phyloP scores from a whole-genome alignment of 106 monocot species.

The Cymbidium sinense region DNA sequence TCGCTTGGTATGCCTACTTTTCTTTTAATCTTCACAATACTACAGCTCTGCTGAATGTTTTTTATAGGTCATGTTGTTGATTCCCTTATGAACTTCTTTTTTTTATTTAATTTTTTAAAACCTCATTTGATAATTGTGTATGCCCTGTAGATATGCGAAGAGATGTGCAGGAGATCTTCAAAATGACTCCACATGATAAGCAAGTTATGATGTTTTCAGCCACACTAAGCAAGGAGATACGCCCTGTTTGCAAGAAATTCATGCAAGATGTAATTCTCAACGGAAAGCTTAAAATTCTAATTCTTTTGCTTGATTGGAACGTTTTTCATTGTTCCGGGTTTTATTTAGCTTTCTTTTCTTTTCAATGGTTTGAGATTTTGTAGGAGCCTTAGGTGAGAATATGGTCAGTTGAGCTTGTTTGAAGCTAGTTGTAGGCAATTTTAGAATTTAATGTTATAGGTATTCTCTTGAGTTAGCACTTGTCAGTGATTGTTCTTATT shows the following conservation, averaged over 20 bases:
- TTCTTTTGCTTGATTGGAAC: not conserved
- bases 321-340: not conserved
- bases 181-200: slow-evolving; percentile 99
- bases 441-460: not conserved
- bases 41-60: not conserved
- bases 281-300: not conserved
- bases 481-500: not conserved
- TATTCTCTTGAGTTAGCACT: not conserved
- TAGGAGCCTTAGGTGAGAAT: not conserved
- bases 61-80: no score
- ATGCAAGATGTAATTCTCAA: slow-evolving; percentile 97
- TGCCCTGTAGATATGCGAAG: slow-evolving; percentile 91
- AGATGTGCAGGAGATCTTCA: slow-evolving; percentile 98
- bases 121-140: slow-evolving; percentile 12
- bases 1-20: slow-evolving; percentile 22
- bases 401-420: not conserved
- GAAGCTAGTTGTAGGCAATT: not conserved
- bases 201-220: slow-evolving; percentile 99
- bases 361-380: not conserved
- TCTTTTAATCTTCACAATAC: not conserved
- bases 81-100: not conserved
- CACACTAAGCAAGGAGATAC: slow-evolving; percentile 97
- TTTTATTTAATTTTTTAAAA: not conserved
- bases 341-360: not conserved
- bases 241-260: slow-evolving; percentile 95